A percentile compares a stretch with the other conserved stretches of the same genome.
Conservation (phyloP, 176 grass and related monocot species). For the Triticum urartu region DNA sequence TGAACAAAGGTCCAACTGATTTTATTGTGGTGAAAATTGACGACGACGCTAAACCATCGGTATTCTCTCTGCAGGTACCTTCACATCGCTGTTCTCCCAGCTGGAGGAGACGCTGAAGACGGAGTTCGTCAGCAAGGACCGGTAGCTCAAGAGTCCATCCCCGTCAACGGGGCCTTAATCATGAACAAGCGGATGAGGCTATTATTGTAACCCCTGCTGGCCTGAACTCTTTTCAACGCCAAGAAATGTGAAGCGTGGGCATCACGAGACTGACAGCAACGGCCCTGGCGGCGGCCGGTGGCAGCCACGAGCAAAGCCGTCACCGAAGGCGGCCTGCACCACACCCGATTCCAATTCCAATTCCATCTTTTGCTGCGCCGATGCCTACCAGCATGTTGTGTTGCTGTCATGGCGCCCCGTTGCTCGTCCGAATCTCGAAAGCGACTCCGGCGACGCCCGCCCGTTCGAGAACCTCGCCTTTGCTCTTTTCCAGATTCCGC, state of each 20-base stretch:
- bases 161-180: neutral
- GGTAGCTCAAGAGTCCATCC: slow-evolving; percentile 20
- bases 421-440: neutral
- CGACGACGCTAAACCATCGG: neutral
- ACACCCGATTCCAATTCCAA: neutral
- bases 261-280: slow-evolving; percentile 8
- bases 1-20: neutral
- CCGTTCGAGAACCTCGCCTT: neutral
- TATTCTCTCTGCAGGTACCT: slow-evolving; percentile 50
- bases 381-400: neutral
- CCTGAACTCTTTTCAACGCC: neutral
- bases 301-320: neutral
- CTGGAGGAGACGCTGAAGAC: slow-evolving; percentile 59
- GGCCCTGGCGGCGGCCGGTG: neutral
- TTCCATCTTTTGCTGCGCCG: neutral
- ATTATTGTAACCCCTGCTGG: neutral
- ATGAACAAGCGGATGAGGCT: neutral
- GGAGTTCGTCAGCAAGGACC: slow-evolving; percentile 43
- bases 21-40: neutral
- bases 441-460: neutral
- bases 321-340: neutral
- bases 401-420: neutral
- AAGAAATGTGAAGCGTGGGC: slow-evolving; percentile 7
- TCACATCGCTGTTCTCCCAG: slow-evolving; percentile 55
- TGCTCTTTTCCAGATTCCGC: neutral